Base-by-base conservation (phyloP, 1,284 basidiomycete genomes). In the Cutaneotrichosporon mucoides region DNA sequence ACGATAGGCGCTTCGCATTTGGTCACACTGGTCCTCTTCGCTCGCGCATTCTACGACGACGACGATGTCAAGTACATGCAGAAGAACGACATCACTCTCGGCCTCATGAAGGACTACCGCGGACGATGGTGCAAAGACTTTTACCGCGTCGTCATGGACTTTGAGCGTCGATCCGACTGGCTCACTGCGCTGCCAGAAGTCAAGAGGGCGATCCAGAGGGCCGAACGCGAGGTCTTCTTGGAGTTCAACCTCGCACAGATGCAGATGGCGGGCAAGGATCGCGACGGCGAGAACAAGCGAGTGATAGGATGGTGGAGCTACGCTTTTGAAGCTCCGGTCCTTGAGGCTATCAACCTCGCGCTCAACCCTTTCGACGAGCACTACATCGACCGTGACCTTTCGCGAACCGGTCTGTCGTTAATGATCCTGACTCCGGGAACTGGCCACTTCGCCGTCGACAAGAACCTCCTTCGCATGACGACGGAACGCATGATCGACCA, bases 401-500 rank as follows among this genome's bases (percentile, higher is more conserved):
- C 89, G 7, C 82, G 93, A n/a, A 98, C 95, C 0, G 96, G 95
- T 34, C 79, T 89, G 1, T 86, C 87, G 9, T 88, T 90, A 11
- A 85, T 94, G 44, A 77, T 99, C 53, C 85, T 99, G 63, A 95
- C 93, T 0, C 92, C 94, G 0, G 96, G 96, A 1, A 94, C 93
- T 3, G 93, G 92, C 1, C 92, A 92, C 75, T 99, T 93, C 73
- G 86, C 88, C 24, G 96, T 97, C 3, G 88, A 89, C 64, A 97
- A 97, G 76, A 85, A 87, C 62, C 84, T 98, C 1, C 82, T 99
- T 7, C 86, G 94, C 5, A 79, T 98, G 64, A 98, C 95, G 0
- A 97, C 94, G 0, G 92, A 92, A 54, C 85, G 96, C n/a, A 87
- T 98, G 84, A 84, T 96, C 43, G 93, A 96, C 70, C 93, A 95